Base-by-base conservation (phyloP, 2,329 filamentous ascomycete genomes). In the Aureobasidium namibiae region DNA sequence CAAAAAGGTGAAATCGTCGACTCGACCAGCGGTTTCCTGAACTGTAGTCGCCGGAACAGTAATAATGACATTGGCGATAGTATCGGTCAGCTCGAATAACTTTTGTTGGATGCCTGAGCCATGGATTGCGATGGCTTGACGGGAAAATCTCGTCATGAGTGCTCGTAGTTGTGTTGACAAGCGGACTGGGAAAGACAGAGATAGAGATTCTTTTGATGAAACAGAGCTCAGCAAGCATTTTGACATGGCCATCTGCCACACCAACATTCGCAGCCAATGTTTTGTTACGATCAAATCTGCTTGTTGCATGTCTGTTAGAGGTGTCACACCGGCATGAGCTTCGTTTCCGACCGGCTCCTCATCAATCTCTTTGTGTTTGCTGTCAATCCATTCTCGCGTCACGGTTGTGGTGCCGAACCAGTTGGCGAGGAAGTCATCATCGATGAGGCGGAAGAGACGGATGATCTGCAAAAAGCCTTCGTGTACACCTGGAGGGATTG, bases 51-150 rank as follows among this genome's bases (percentile, higher is more conserved):
- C 73, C 0, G 79, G 78, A 14, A 82, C 70, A 45, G 80, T 78
- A 23, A 83, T 74, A 1, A 80, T 69, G 14, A 84, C 81, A 63
- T 84, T 81, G 9, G 81, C 80, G 46, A 84, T 80, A 1, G 80
- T 83, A 65, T 80, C 82, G 0, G 80, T 80, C 61, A 84, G 81
- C 64, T 84, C 82, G 59, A 84, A 82, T 4, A 84, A 72, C 66
- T 84, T 84, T 61, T 82, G 78, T 56, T 83, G 71, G 58, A 84
- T 81, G 23, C 79, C 79, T 38, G 75, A 79, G 8, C 82, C 81
- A 63, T 84, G 80, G 4, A 81, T 77, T 29, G 77, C 77, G 60
- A 84, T 77, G 56, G 77, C 78, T 38, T 76, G 68, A 16, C 70
- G 69, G 4, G 74, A 74, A 64, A 78, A 74, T 52, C 66, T 68